Evolutionary conservation across 495 filamentous ascomycete species (phyloP), one percentile per base, ranked within the genome.

Genomic region (Cetradonia linearis): DNA sequence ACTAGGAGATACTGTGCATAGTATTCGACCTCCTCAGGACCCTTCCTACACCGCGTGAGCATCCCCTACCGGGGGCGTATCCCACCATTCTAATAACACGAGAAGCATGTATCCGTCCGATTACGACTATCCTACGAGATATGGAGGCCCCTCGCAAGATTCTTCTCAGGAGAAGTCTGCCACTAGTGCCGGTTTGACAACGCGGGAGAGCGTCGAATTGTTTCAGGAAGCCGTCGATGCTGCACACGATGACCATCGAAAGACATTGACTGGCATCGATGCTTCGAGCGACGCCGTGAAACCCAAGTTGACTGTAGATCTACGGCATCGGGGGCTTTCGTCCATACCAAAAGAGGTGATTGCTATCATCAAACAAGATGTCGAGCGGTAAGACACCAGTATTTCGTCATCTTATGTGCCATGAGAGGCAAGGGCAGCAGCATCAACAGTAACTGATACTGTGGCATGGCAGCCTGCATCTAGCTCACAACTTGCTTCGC

Each of bases 311-410:
- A 96, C 91, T 16, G 85, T 98, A 66, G 89, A 96, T 70, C 74
- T 98, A 67, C 89, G 88, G 63, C 84, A 91, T 70, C 87, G 85
- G 61, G 82, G 84, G 63, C 91, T 98, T 44, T 78, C 80, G 50
- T 81, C 76, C 61, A 81, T 98, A 66, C 91, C 92, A 1, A 87
- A 91, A 47, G 87, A 92, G 62, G 88, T 96, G 56, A 84, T 96
- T 36, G 89, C 93, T 69, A 82, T 95, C 64, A 91, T 98, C 57
- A 94, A 91, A 73, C 83, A 92, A 70, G 88, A 95, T 69, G 81
- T 96, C 54, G 91, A 95, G 76, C 78, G 92, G 92, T 95, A 75
- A 62, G 80, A 62, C 11, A 3, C 50, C 59, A 18, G n/a, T n/a
- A n/a, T 23, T n/a, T 3, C 20, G 18, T 31, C 18, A 33, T 30